Base-by-base conservation (phyloP, 208 protist genomes). In the Trypanosoma grayi region DNA sequence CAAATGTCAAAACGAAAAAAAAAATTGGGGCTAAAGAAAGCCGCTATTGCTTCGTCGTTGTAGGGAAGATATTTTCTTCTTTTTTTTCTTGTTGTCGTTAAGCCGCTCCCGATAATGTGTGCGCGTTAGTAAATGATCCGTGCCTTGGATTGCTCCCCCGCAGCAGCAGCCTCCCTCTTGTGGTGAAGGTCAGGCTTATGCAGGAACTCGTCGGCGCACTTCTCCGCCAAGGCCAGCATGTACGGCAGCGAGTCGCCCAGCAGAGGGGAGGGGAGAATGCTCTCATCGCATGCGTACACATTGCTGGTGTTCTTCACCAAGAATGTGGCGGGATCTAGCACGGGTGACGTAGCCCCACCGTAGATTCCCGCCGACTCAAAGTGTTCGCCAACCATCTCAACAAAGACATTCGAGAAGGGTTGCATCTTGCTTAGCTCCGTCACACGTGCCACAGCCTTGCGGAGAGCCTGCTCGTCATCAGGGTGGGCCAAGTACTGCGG, bases 211-310 rank as follows among this genome's bases (percentile, higher is more conserved):
- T 93, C 83, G 10, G 69, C 72, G 53, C 81, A 88, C 41, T 70
- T 66, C 36, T 90, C 83, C 8, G 76, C 83, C 24, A 93, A 56
- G n/a, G 67, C 72, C 30, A 93, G 46, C 24, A 77, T 83, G 66
- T 87, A 88, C 18, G 87, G 83, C 25, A 90, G 45, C n/a, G 70
- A 75, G 58, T 65, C 72, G 27, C 81, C 87, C 4, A 66, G 60
- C 4, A 89, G 58, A 16, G 81, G 76, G 30, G 28, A 58, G 6
- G 74, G 83, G 34, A 93, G 53, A 53, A 93, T 71, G 59, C 80
- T 87, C 39, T 75, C 75, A 56, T 87, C 87, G 56, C 87, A 90
- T 31, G 83, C 83, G 54, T 90, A 90, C 45, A 93, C 76, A 33
- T 86, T 88, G 13, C 48, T 63, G 14, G 77, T 76, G 22, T 69